Conservation (phyloP, 305 asterid species). For the Coffea humblotiana region DNA sequence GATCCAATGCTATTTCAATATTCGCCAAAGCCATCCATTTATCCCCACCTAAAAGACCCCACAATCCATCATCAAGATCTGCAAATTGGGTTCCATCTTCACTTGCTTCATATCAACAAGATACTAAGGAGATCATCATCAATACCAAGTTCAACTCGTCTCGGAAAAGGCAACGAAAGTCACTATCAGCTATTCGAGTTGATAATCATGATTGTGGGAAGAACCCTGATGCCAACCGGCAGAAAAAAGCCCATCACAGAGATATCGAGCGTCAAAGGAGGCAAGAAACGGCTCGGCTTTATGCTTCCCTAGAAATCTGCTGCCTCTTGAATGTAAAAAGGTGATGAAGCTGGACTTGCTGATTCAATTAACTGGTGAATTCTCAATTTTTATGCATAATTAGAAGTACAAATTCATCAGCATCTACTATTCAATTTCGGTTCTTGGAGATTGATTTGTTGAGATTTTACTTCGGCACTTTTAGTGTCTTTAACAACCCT, state of each 20-base stretch:
- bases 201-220: not conserved
- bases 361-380: not conserved
- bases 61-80: constrained; percentile 19
- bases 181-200: not conserved
- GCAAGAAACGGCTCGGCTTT: constrained; percentile 35
- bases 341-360: constrained; percentile 6
- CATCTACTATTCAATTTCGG: not conserved
- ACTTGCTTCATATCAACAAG: not conserved
- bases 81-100: not conserved
- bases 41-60: constrained; percentile 6
- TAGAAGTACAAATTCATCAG: too few species aligned
- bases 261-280: constrained; percentile 32
- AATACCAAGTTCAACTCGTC: too few species aligned
- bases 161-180: not conserved
- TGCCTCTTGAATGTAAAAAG: constrained; percentile 40
- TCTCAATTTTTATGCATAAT: not conserved
- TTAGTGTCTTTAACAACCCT: too few species aligned
- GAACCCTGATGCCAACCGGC: not conserved
- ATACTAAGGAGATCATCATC: not conserved
- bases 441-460: too few species aligned
- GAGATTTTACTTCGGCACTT: too few species aligned
- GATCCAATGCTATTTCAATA: constrained; percentile 13
- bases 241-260: constrained; percentile 18
- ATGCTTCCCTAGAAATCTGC: constrained; percentile 31
- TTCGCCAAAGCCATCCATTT: not conserved